Evolutionary conservation across 208 protist species (phyloP), one percentile per base, ranked within the genome.

Genomic region (Vickermania ingenoplastis): DNA sequence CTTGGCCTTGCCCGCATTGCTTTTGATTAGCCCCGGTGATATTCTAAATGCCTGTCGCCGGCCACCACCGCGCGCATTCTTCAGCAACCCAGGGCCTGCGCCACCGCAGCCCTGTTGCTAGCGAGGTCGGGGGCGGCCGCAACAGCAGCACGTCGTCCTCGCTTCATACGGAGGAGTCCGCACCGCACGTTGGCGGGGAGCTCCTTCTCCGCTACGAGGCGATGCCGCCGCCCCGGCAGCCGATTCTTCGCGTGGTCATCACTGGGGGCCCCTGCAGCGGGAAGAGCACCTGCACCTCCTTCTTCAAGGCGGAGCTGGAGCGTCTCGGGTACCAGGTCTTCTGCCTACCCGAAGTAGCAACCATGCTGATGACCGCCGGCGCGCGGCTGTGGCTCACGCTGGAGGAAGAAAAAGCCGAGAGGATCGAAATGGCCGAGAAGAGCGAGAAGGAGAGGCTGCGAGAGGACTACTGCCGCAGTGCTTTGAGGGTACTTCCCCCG

Each of bases 241-340:
- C 63, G n/a, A 70, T 80, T 29, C 75, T 77, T 53, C 66, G 72
- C 22, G 57, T 84, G 24, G 70, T 80, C 22, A 60, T 84, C 51
- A 84, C 78, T 7, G 78, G 78, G 51, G 73, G 78, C 25, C 78
- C 78, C 4, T 84, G 78, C 63, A 76, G 68, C 31, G 78, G 78
- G 7, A 84, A 84, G 61, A 69, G 54, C 48, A 72, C 77, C 36
- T 62, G 30, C 14, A 63, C 79, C 55, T 21, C 36, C 14, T 57
- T 60, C 49, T 57, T 84, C 31, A 63, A 66, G 48, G 50, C 23
- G 24, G 49, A 61, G 53, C 57, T 83, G 31, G 61, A 72, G 36
- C 53, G 3, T 1, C n/a, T 45, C 3, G 73, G 65, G 7, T 72
- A 75, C 55, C 59, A 65, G 3, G 77, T 84, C 23, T 80, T 73